Base-by-base conservation (phyloP, 148 eudicot genomes). In the Silene uniflora region DNA sequence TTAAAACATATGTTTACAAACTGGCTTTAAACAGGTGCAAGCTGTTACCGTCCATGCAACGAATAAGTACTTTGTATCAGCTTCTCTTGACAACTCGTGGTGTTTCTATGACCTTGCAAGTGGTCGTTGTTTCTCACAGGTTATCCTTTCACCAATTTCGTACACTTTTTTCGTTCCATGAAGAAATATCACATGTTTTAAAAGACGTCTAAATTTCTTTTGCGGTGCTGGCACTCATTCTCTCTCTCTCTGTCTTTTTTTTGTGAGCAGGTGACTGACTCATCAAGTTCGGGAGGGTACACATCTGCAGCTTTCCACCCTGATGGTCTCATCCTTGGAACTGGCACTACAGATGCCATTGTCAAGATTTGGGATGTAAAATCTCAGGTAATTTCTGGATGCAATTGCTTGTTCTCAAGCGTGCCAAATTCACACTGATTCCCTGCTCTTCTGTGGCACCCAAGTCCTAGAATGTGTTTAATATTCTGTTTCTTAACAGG, bases 331-430 rank as follows among this genome's bases (percentile, higher is more conserved):
- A 95, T 95, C 81, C 89, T 95, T 52, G 98, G 98, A 83, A 91
- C 97, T 29, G 97, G 98, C 77, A 92, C 98, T 17, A 85, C 96
- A 63, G 96, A 86, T 74, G 68, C 92, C 76, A 55, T 90, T 79
- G 96, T 86, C 55, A 92, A 91, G 87, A 92, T 92, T 79, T 95
- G 98, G 98, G 98, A 95, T 80, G 98, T 95, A 17, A 95, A 95
- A 82, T 85, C 89, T 83, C 98, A 94, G 96, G 98, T 94, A 84
- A 66, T 19, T 72, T 62, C 0, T 11, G 73, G n/a, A 52, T 27
- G n/a, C 35, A 10, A 4, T 21, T 59, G 10, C 35, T 18, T 67
- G 59, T 29, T 65, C 10, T 11, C 16, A 5, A 46, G 32, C 49
- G 13, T 49, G 18, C 10, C 7, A 17, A 10, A 19, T 55, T 62